Evolutionary conservation across 768 basidiomycete species (phyloP).

Genomic region (Albatrellus ellisii): DNA sequence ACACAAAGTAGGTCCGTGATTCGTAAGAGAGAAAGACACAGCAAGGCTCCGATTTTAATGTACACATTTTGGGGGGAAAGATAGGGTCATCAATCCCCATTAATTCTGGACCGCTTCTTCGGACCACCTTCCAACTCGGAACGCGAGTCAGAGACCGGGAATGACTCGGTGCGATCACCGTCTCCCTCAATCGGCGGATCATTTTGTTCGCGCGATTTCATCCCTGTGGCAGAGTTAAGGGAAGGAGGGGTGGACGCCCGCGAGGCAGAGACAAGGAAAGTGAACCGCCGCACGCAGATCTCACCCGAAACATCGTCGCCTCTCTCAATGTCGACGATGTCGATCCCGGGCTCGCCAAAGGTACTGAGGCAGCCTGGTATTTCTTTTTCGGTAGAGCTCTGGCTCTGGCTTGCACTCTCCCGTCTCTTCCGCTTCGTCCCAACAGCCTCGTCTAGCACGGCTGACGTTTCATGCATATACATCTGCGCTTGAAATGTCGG

Average conservation of each 20-base stretch:
- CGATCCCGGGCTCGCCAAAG: too few species aligned
- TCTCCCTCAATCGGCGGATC: not conserved
- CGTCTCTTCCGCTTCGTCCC: constrained; percentile 4
- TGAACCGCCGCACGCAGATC: not conserved
- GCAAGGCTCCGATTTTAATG: too few species aligned
- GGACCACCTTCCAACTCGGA: not conserved
- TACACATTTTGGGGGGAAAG: too few species aligned
- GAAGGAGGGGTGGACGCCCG: not conserved
- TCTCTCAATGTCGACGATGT: too few species aligned
- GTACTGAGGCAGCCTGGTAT: not conserved
- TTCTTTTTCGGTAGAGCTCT: constrained; percentile 1
- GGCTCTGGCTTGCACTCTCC: constrained; percentile 7
- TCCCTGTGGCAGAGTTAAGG: not conserved
- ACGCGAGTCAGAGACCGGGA: not conserved
- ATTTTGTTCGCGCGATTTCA: not conserved
- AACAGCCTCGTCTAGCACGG: not conserved
- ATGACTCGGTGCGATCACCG: not conserved
- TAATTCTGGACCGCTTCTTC: not conserved
- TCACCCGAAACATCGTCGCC: too few species aligned
- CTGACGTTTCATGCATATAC: constrained; percentile 14
- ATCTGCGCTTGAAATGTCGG: constrained; percentile 20
- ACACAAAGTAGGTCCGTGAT: too few species aligned
- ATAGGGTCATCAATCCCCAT: too few species aligned
- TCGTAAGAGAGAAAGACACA: too few species aligned
- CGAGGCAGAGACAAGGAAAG: not conserved